phyloP scores from a whole-genome alignment of 352 stramenopile species.

The Globisporangium irregulare region DNA sequence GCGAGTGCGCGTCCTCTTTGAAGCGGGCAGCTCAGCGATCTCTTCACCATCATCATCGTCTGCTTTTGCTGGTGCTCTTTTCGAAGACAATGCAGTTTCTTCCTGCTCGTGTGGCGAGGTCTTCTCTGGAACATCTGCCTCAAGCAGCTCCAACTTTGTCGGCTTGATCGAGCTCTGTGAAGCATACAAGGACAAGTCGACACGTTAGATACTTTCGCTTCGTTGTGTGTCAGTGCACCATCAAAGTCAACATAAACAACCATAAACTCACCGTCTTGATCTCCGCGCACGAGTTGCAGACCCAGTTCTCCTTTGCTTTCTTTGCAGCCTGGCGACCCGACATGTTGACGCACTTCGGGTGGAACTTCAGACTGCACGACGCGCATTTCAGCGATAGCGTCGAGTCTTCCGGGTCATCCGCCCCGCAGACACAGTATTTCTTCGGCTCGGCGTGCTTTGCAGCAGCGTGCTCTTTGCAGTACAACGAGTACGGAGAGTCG shows the following conservation, averaged over 20 bases:
- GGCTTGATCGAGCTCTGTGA: conserved; percentile 14
- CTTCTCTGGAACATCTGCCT: neutral
- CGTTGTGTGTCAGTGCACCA: neutral
- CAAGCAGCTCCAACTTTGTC: conserved; percentile 1
- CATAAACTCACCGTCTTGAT: conserved; percentile 20
- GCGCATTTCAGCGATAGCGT: conserved; percentile 55
- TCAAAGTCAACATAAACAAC: neutral
- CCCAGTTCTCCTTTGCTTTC: conserved; percentile 51
- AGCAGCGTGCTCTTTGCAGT: conserved; percentile 62
- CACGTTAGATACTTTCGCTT: neutral
- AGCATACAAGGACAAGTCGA: neutral
- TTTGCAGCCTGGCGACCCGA: conserved; percentile 58
- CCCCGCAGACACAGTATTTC: conserved; percentile 48
- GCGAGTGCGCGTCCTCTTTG: conserved; percentile 3
- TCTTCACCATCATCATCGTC: neutral
- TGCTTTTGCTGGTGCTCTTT: neutral
- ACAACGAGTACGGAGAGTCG: conserved; percentile 66
- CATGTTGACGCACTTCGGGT: conserved; percentile 82
- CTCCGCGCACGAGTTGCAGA: conserved; percentile 31
- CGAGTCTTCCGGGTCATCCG: conserved; percentile 38
- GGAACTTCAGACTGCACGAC: conserved; percentile 64
- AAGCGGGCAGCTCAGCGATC: neutral
- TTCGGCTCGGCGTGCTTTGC: conserved; percentile 37
- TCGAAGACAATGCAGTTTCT: neutral
- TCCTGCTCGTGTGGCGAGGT: neutral